Base-by-base conservation (phyloP, 208 protist species). In the Porcisia deanei region DNA sequence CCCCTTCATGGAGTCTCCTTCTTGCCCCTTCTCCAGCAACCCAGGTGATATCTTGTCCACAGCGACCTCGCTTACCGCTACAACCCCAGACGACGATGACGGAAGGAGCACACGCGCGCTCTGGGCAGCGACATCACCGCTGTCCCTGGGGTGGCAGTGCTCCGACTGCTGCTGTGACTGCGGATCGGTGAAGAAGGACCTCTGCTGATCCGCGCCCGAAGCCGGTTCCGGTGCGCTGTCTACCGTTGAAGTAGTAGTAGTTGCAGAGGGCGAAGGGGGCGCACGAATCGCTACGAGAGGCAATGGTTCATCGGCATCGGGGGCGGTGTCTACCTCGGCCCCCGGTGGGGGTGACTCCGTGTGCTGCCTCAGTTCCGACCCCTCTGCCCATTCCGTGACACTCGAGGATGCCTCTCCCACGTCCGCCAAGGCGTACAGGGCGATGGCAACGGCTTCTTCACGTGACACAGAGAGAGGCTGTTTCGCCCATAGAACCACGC, bases 351-450 rank as follows among this genome's bases (percentile, higher is more conserved):
- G 39, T 67, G 63, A 18, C 22, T 67, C 63, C 12, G 37, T 52
- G 41, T 20, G 22, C 63, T 49, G 63, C 41, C 22, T 39, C 63
- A 16, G 18, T 9, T 67, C 63, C 63, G 63, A 49, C 63, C 20
- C 7, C 41, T 67, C 63, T 2, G 20, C 63, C 63, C 37, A 49
- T 34, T 67, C 63, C 22, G 63, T 67, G 63, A 52, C 41, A 63
- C 22, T 34, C 22, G 58, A 3, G 69, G 73, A 75, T 16, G 65
- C 78, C 1, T 45, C 52, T 9, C 67, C 63, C 30, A 82, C 63
- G 45, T 82, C 78, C 2, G 82, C 81, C 54, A 91, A 68, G 65
- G 84, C 87, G 52, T 75, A 64, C 37, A 94, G 67, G 34, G 89
- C 89, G 1, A 65, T 52, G 37, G 71, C 75, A 12, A 91, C 75